A percentile compares a stretch with the other conserved stretches of the same genome.
Conservation (phyloP, 768 basidiomycete species). For the Leccinum barrowsii region DNA sequence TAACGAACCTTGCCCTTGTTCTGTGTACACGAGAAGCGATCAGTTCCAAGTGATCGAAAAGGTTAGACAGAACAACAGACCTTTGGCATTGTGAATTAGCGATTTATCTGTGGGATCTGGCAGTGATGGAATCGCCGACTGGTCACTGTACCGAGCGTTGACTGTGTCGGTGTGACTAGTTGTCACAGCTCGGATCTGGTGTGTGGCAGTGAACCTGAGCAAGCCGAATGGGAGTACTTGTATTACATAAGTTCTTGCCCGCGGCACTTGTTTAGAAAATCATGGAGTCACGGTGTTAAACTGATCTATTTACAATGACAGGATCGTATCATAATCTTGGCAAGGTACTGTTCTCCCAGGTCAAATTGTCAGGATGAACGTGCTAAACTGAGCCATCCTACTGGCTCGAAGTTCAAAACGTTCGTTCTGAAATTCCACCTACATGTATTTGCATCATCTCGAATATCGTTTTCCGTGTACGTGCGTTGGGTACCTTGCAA, state of each 20-base stretch:
- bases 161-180: background rate
- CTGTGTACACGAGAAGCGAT: slow-evolving; percentile 7
- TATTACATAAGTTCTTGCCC: too few species aligned
- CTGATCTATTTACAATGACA: too few species aligned
- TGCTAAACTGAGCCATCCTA: too few species aligned
- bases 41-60: background rate
- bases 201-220: slow-evolving; percentile 13
- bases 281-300: too few species aligned
- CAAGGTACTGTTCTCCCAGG: too few species aligned
- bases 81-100: slow-evolving; percentile 22
- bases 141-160: background rate
- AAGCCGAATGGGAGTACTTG: background rate
- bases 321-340: too few species aligned
- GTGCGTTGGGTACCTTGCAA: background rate
- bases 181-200: background rate
- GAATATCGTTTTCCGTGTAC: background rate
- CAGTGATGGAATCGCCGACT: background rate
- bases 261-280: too few species aligned
- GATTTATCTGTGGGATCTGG: background rate
- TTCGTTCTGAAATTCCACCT: background rate
- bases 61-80: slow-evolving; percentile 2
- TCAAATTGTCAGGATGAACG: too few species aligned
- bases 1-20: slow-evolving; percentile 28
- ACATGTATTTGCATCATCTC: background rate
- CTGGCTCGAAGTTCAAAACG: too few species aligned